Base-by-base conservation (phyloP, 371 early-diverging fungal genomes). In the Haplosporangium sp. region DNA sequence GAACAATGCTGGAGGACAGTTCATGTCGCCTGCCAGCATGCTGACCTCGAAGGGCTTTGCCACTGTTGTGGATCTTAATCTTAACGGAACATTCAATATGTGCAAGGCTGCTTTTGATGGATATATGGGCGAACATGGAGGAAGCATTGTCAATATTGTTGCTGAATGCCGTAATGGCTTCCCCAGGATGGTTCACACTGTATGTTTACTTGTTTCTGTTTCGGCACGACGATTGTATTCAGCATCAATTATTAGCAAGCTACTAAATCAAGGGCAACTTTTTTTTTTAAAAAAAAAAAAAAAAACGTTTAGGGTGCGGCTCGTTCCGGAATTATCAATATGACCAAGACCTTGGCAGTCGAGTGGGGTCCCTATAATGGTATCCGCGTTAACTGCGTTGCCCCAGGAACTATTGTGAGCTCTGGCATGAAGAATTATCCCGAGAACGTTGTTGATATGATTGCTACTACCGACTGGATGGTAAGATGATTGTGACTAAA, bases 1-100 rank as follows among this genome's bases (percentile, higher is more conserved):
- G 74, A 88, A 88, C 73, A 87, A 86, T 45, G 87, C 88, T 15
- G 88, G 88, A 15, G 88, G 87, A 13, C 87, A 87, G 65, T 87
- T 86, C 60, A 65, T 72, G 71, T 74, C 69, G n/a, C 75, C 86
- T 45, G 70, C 86, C 52, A 62, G 85, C 69, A 82, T 59, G 60
- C 27, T 66, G 78, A 82, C 82, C n/a, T 63, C 77, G 45, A 84
- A 85, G 45, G 89, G 89, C 4, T 88, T 84, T 67, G 61, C 75
- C 3, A 71, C 87, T 5, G 89, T 88, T 45, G 77, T 88, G 35
- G 89, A 88, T 61, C 63, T 87, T 60, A 88, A 88, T 73, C 70
- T 89, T 40, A 86, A 82, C 48, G 88, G 89, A 20, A 88, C 88
- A 2, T 88, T 82, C 64, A 76, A 82, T 58, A 82, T 88, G 70